Conservation (phyloP, 2,329 filamentous ascomycete species). For the Neurospora sp. region DNA sequence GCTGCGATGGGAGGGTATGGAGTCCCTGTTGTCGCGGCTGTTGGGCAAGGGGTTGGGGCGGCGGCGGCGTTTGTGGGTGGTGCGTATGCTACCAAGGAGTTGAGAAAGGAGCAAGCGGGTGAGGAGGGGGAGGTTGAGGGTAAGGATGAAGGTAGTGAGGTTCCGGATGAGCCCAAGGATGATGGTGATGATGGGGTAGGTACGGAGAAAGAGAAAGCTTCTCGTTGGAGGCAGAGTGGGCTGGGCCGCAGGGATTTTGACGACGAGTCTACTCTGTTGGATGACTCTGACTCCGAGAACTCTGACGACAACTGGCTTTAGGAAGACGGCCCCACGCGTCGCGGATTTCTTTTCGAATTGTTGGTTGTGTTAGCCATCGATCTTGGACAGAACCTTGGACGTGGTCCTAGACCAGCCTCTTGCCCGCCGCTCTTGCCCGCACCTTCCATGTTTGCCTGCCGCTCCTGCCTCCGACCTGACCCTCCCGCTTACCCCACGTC, state of each 20-base stretch:
- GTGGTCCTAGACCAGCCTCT: background rate
- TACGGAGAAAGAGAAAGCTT: background rate
- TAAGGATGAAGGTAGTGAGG: background rate
- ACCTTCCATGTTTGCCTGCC: background rate
- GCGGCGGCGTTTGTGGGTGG: background rate
- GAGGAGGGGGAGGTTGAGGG: background rate
- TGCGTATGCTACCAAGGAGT: background rate
- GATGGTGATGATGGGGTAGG: background rate
- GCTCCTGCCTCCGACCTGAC: background rate
- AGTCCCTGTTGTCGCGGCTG: slow-evolving; percentile 5
- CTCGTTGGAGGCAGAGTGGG: background rate
- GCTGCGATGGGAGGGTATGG: slow-evolving; percentile 18
- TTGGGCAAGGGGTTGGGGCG: slow-evolving; percentile 7
- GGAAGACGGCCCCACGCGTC: background rate
- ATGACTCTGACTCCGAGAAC: background rate
- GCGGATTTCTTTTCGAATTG: background rate
- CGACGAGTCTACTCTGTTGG: background rate
- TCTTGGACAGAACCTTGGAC: background rate
- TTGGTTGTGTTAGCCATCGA: background rate
- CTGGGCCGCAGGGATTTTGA: background rate
- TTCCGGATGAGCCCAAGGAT: background rate
- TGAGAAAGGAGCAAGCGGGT: background rate
- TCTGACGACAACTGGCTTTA: background rate
- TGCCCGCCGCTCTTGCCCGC: background rate
- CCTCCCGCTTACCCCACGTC: background rate